Evolutionary conservation across 1,284 basidiomycete genomes (phyloP).

Genomic region (Mrakiaceae sp.): DNA sequence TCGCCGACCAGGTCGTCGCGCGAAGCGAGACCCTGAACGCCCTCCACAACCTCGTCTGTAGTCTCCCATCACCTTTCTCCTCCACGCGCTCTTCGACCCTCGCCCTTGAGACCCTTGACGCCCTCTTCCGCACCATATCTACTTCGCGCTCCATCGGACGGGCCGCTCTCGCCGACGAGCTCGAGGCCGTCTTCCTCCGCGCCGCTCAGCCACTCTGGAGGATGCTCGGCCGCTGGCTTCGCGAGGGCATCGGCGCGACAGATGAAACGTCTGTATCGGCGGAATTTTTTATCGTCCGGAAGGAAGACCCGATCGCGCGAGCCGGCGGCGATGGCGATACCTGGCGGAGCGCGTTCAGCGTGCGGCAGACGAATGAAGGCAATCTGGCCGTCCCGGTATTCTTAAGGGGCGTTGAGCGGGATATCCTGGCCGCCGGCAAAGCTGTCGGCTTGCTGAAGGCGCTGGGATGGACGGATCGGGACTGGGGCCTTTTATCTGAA

Average conservation of each 20-base stretch:
- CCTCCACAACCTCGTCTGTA: conserved; percentile 40
- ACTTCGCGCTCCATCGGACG: conserved; percentile 49
- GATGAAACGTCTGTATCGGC: too few species aligned
- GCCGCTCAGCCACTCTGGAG: conserved; percentile 60
- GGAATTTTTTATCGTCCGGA: too few species aligned
- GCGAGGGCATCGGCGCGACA: conserved; percentile 45
- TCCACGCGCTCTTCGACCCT: conserved; percentile 26
- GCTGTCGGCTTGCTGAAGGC: conserved; percentile 57
- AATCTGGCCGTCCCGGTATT: conserved; percentile 45
- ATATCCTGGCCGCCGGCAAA: conserved; percentile 61
- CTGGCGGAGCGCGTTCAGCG: too few species aligned
- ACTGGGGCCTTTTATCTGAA: too few species aligned
- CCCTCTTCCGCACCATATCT: conserved; percentile 46
- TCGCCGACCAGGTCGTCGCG: conserved; percentile 49
- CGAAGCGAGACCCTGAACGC: conserved; percentile 38
- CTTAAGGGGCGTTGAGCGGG: conserved; percentile 46
- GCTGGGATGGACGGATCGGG: conserved; percentile 33
- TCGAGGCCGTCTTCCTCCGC: conserved; percentile 47
- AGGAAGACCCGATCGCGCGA: too few species aligned
- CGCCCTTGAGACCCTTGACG: conserved; percentile 39
- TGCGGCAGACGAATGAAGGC: too few species aligned
- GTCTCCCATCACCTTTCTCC: conserved; percentile 36
- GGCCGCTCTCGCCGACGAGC: conserved; percentile 38
- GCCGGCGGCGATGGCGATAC: too few species aligned
- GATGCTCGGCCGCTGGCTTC: conserved; percentile 61